These are phyloP conservation scores for Panaeolus cyanescens DNA, from an alignment of 768 basidiomycete species.

Conservation along the genomic window DNA sequence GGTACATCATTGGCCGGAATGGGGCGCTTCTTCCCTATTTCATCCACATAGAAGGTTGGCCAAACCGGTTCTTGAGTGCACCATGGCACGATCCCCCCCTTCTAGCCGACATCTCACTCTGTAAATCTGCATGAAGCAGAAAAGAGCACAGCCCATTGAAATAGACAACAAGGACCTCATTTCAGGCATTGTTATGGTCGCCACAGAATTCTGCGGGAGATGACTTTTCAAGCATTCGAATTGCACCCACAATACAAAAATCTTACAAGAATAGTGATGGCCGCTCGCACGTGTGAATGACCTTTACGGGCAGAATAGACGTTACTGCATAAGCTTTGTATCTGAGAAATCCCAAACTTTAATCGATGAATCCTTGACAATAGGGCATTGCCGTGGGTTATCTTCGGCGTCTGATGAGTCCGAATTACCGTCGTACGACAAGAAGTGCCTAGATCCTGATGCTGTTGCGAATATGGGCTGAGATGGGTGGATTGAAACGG, in stretches of 20 bases:
- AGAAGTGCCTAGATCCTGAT: slow-evolving; percentile 80
- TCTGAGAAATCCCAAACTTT: not conserved
- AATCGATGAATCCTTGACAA: not conserved
- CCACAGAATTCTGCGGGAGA: not conserved
- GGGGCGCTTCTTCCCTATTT: not conserved
- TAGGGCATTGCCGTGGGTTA: not conserved
- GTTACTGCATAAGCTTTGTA: not conserved
- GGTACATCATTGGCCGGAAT: not conserved
- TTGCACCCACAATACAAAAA: not conserved
- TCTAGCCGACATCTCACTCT: too few species aligned
- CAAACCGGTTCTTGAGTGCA: too few species aligned
- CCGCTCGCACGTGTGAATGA: too few species aligned
- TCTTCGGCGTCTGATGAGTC: slow-evolving; percentile 22
- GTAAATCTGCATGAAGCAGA: too few species aligned
- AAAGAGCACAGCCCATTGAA: too few species aligned
- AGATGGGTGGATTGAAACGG: slow-evolving; percentile 72
- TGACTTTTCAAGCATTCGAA: not conserved
- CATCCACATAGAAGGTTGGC: not conserved
- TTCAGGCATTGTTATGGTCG: not conserved
- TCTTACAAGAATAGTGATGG: too few species aligned
- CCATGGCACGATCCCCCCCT: too few species aligned
- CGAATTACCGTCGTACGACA: slow-evolving; percentile 21
- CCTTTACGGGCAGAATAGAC: too few species aligned
- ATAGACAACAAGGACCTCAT: not conserved
- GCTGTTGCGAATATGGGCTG: slow-evolving; percentile 59